phyloP scores from a whole-genome alignment of 2,329 filamentous ascomycete genomes.

The Westerdykella aurantiaca region DNA sequence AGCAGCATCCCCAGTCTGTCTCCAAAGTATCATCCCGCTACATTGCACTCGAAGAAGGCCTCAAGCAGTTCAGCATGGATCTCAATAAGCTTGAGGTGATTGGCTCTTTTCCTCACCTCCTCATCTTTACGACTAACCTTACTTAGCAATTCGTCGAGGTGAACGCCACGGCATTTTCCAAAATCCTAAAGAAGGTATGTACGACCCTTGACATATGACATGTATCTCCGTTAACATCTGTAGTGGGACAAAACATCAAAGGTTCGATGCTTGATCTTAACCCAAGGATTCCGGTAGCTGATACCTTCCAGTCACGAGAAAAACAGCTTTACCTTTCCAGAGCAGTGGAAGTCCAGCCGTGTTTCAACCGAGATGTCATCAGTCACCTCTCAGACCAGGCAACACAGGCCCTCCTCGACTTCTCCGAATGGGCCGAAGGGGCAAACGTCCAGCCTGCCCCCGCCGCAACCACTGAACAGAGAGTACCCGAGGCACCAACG shows the following conservation, averaged over 20 bases:
- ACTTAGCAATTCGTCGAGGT: slow-evolving; percentile 90
- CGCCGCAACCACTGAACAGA: slow-evolving; percentile 24
- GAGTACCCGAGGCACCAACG: slow-evolving; percentile 25
- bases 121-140: slow-evolving; percentile 19
- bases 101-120: slow-evolving; percentile 12
- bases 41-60: slow-evolving; percentile 90
- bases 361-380: slow-evolving; percentile 96
- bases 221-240: slow-evolving; percentile 31
- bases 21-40: slow-evolving; percentile 90
- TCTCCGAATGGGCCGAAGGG: slow-evolving; percentile 94
- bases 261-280: slow-evolving; percentile 40
- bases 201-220: background rate
- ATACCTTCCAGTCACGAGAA: slow-evolving; percentile 65
- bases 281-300: slow-evolving; percentile 23
- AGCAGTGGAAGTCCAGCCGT: slow-evolving; percentile 94
- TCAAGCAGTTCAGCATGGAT: slow-evolving; percentile 94
- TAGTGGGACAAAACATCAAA: slow-evolving; percentile 99
- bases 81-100: slow-evolving; percentile 79
- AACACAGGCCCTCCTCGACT: slow-evolving; percentile 89
- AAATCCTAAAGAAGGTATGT: slow-evolving; percentile 88
- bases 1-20: slow-evolving; percentile 67
- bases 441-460: slow-evolving; percentile 73
- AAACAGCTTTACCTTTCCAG: slow-evolving; percentile 95
- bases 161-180: slow-evolving; percentile 95
- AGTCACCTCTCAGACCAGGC: slow-evolving; percentile 95